These are phyloP conservation scores for Wickerhamiella domercqiae DNA, from an alignment of 805 yeast genomes.

Conservation along the genomic window DNA sequence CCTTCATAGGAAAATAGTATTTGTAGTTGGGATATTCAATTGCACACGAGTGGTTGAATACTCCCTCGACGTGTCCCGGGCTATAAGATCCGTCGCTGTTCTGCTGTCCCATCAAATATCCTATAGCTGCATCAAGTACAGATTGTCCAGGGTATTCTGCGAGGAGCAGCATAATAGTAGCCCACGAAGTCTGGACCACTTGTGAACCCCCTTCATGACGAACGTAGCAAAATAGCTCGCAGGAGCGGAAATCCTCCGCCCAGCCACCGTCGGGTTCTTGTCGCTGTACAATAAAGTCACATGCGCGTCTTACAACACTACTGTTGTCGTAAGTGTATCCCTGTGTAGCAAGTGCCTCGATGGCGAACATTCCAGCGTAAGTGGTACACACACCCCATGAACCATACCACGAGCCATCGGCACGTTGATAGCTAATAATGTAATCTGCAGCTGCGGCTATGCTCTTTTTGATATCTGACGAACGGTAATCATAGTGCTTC, in stretches of 20 bases:
- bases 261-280: constrained; percentile 91
- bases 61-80: constrained; percentile 82
- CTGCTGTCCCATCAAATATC: constrained; percentile 51
- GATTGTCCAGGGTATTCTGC: constrained; percentile 63
- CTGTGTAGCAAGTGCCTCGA: constrained; percentile 72
- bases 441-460: constrained; percentile 61
- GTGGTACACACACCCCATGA: constrained; percentile 96
- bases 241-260: constrained; percentile 88
- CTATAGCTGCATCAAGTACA: constrained; percentile 49
- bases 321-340: constrained; percentile 49
- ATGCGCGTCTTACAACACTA: constrained; percentile 51
- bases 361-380: constrained; percentile 95
- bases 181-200: constrained; percentile 91
- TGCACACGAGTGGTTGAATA: constrained; percentile 85
- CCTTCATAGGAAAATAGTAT: constrained; percentile 81
- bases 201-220: constrained; percentile 39
- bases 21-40: constrained; percentile 93
- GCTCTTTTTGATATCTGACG: constrained; percentile 49
- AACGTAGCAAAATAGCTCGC: constrained; percentile 68
- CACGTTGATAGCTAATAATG: constrained; percentile 49
- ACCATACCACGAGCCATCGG: constrained; percentile 96
- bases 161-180: constrained; percentile 58
- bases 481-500: constrained; percentile 47
- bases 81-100: constrained; percentile 67
- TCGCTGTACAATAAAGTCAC: constrained; percentile 63